phyloP scores from a whole-genome alignment of 164 flowering plant species.

The Kingdonia uniflora region DNA sequence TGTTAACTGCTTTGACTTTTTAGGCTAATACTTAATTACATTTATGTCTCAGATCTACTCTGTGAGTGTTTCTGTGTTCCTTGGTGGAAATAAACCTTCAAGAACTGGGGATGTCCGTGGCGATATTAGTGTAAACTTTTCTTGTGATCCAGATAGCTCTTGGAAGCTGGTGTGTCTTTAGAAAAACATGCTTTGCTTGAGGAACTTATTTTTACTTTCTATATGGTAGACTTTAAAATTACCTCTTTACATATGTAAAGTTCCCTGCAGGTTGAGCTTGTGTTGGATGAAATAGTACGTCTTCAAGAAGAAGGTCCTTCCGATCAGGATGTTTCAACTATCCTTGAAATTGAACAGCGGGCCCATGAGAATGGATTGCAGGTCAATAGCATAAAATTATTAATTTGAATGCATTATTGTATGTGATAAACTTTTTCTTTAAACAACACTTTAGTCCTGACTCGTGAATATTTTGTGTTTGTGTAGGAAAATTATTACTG shows the following conservation, averaged over 20 bases:
- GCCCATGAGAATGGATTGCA: slow-evolving; percentile 97
- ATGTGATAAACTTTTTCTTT: background rate
- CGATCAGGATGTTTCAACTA: slow-evolving; percentile 61
- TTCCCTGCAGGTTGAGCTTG: slow-evolving; percentile 60
- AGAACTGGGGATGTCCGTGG: slow-evolving; percentile 83
- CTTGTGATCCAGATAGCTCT: slow-evolving; percentile 89
- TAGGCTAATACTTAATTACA: slow-evolving; percentile 1
- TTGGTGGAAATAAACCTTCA: slow-evolving; percentile 93
- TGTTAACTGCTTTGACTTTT: background rate
- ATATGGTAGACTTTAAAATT: background rate
- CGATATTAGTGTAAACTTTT: slow-evolving; percentile 79
- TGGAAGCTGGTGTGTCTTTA: slow-evolving; percentile 48
- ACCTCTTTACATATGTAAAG: background rate
- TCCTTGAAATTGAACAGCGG: slow-evolving; percentile 93
- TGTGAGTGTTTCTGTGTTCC: slow-evolving; percentile 85
- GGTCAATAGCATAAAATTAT: slow-evolving; percentile 22
- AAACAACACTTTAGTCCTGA: background rate
- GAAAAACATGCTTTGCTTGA: too few species aligned
- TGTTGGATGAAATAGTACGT: slow-evolving; percentile 62
- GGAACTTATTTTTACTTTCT: too few species aligned
- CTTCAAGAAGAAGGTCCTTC: slow-evolving; percentile 91
- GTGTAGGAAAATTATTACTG: slow-evolving; percentile 86
- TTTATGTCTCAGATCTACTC: slow-evolving; percentile 60
- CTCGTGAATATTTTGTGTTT: slow-evolving; percentile 6
- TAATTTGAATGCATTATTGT: too few species aligned